Conservation (phyloP, 306 rosid genomes). For the Cicer chorassanicum region DNA sequence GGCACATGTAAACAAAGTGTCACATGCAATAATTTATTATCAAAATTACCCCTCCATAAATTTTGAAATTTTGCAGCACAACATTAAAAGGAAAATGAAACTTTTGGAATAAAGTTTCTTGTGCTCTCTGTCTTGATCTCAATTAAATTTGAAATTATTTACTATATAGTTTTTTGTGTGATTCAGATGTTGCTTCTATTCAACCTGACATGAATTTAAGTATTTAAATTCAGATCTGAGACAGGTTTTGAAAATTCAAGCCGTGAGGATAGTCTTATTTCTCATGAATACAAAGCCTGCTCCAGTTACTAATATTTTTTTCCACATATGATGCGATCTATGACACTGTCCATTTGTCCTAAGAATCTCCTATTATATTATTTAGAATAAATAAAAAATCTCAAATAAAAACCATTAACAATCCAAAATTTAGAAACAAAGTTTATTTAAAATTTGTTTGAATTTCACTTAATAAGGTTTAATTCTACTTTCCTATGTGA, state of each 20-base stretch:
- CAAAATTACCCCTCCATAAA: conserved; percentile 36
- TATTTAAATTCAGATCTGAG: conserved; percentile 52
- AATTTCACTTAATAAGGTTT: conserved; percentile 30
- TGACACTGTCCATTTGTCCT: conserved; percentile 54
- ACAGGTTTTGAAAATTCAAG: conserved; percentile 33
- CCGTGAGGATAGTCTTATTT: conserved; percentile 35
- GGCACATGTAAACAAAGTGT: conserved; percentile 13
- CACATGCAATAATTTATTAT: conserved; percentile 27
- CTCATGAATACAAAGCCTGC: conserved; percentile 43
- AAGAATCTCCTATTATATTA: conserved; percentile 40
- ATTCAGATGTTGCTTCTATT: conserved; percentile 41
- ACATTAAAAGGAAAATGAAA: conserved; percentile 33
- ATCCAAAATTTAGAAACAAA: background rate
- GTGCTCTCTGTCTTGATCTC: conserved; percentile 23
- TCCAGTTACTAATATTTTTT: background rate
- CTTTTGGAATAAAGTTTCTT: conserved; percentile 41
- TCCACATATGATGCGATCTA: conserved; percentile 50
- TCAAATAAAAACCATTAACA: conserved; percentile 11
- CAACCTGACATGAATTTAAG: conserved; percentile 29
- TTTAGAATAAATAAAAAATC: conserved; percentile 33
- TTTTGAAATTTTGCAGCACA: conserved; percentile 44
- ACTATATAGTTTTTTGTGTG: conserved; percentile 39
- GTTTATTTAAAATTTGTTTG: background rate
- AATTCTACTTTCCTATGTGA: background rate
- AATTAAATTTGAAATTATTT: conserved; percentile 30